phyloP scores from a whole-genome alignment of 108 stramenopile species.

The Stephanodiscus minutulus region DNA sequence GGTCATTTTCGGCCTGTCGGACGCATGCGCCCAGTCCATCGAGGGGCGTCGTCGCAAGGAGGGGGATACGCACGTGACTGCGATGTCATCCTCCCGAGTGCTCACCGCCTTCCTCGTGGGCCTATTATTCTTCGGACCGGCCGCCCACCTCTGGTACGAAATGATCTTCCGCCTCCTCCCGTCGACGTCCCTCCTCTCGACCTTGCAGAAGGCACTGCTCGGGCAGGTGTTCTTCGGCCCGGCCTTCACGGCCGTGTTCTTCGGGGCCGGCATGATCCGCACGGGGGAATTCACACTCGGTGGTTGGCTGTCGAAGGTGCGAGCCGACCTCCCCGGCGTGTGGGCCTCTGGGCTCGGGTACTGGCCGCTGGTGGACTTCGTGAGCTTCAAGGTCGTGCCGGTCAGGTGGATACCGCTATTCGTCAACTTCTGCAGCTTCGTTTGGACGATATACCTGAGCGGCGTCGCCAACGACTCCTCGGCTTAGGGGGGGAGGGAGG shows the following conservation, averaged over 20 bases:
- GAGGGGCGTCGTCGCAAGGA: constrained; percentile 28
- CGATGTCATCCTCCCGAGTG: constrained; percentile 39
- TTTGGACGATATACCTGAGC: constrained; percentile 90
- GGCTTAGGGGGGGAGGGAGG: constrained; percentile 2
- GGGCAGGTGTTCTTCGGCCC: constrained; percentile 91
- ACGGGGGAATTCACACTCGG: constrained; percentile 57
- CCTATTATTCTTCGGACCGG: constrained; percentile 83
- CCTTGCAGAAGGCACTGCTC: constrained; percentile 77
- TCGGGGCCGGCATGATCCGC: constrained; percentile 69
- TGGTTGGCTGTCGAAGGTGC: constrained; percentile 69
- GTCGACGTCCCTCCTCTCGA: constrained; percentile 61
- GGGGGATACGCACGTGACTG: background rate
- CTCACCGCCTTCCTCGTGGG: constrained; percentile 65
- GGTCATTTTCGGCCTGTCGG: constrained; percentile 72
- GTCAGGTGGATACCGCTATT: constrained; percentile 80
- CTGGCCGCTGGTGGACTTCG: constrained; percentile 90
- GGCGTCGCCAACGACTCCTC: constrained; percentile 71
- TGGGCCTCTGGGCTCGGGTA: constrained; percentile 79
- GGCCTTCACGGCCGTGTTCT: constrained; percentile 84
- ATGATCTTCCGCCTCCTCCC: constrained; percentile 64
- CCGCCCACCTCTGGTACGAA: constrained; percentile 86
- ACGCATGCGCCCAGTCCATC: constrained; percentile 73
- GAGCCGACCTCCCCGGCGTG: constrained; percentile 72
- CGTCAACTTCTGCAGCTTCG: constrained; percentile 75
- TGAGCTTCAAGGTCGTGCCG: constrained; percentile 73